Conservation (phyloP, 106 monocot species). For the Allium fistulosum region DNA sequence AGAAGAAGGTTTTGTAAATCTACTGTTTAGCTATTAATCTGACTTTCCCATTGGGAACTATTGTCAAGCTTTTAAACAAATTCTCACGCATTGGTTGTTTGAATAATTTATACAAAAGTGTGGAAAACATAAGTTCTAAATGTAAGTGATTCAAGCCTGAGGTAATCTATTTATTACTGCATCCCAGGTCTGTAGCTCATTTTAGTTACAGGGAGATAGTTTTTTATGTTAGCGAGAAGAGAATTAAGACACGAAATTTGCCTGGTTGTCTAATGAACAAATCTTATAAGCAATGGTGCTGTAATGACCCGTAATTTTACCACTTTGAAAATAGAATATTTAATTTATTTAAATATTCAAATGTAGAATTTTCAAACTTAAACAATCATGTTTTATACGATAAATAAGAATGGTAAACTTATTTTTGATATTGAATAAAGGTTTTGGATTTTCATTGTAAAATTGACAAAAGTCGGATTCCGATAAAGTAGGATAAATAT, state of each 20-base stretch:
- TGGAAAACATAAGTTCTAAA: background rate
- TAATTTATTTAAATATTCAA: too few relatives aligned
- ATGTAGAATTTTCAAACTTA: too few relatives aligned
- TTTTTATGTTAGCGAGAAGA: background rate
- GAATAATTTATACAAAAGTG: background rate
- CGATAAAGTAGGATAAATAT: too few relatives aligned
- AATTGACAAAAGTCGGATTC: too few relatives aligned
- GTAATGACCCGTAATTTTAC: too few relatives aligned
- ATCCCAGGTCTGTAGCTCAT: background rate
- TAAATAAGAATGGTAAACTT: too few relatives aligned
- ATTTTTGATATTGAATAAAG: too few relatives aligned
- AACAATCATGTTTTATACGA: too few relatives aligned
- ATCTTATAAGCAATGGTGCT: too few relatives aligned
- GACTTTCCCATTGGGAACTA: slow-evolving; percentile 1
- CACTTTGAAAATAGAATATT: too few relatives aligned
- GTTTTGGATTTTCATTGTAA: too few relatives aligned
- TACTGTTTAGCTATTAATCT: slow-evolving; percentile 4
- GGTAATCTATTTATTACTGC: background rate
- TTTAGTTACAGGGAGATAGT: background rate
- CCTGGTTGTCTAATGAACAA: background rate
- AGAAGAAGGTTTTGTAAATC: background rate
- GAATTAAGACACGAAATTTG: background rate
- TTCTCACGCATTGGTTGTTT: background rate
- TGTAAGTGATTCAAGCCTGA: background rate
- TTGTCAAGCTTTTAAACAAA: background rate